Conservation (phyloP, 1,284 basidiomycete genomes). For the Ganoderma resinaceum region DNA sequence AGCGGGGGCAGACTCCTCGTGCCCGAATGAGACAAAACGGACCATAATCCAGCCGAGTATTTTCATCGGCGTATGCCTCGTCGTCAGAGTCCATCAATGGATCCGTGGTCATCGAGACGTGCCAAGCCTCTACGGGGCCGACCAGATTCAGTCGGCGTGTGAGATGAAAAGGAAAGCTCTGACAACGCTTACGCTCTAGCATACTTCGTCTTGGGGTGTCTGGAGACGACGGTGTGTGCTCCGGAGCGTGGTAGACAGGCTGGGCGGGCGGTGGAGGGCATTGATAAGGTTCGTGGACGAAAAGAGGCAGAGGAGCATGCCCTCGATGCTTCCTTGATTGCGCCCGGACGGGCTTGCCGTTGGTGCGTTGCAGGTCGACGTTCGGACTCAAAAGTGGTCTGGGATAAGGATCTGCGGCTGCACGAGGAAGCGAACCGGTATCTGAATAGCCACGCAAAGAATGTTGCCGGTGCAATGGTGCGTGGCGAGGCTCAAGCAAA, state of each 20-base stretch:
- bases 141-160: neutral
- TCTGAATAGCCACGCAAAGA: constrained; percentile 18
- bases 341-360: constrained; percentile 33
- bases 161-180: neutral
- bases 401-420: constrained; percentile 34
- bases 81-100: constrained; percentile 64
- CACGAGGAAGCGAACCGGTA: constrained; percentile 20
- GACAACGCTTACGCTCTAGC: constrained; percentile 57
- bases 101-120: constrained; percentile 58
- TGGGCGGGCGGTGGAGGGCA: constrained; percentile 20
- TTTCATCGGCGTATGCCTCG: constrained; percentile 61
- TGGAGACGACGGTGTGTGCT: constrained; percentile 21
- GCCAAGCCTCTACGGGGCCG: constrained; percentile 59
- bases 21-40: constrained; percentile 28
- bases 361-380: constrained; percentile 23
- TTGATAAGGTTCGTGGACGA: constrained; percentile 22
- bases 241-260: constrained; percentile 22
- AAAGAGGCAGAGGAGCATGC: constrained; percentile 22
- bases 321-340: constrained; percentile 31
- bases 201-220: constrained; percentile 42
- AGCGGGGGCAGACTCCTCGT: constrained; percentile 9
- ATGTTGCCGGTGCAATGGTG: constrained; percentile 22
- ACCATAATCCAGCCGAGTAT: constrained; percentile 62
- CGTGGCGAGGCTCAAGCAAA: constrained; percentile 17
- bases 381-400: constrained; percentile 30